Base-by-base conservation (phyloP, 164 flowering plant genomes). In the Piper longum region DNA sequence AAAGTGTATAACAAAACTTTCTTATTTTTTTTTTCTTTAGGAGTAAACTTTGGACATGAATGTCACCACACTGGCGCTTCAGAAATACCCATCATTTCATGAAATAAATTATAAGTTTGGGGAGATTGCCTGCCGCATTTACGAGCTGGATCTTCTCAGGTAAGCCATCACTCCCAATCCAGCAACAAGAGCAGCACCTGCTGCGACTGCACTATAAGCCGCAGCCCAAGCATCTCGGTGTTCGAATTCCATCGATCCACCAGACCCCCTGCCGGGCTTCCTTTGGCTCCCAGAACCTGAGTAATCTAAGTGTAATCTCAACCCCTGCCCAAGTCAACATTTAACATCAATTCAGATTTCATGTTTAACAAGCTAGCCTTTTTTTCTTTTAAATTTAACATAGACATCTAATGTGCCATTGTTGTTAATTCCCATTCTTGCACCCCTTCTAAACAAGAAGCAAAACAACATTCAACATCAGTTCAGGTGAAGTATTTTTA, bases 221-320 rank as follows among this genome's bases (percentile, higher is more conserved):
- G 76, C 57, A 12, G 81, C 82, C 82, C 85, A 81, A 3, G 96
- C 87, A 70, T 87, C 95, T 55, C 56, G 42, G 16, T 76, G 78
- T 63, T 76, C 92, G 76, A 76, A 79, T 8, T 84, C 89, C 65
- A 82, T 3, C 61, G 67, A 59, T 61, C 68, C 76, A 26, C 79
- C 67, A 44, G 48, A 48, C 14, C 52, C 52, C 1, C 70, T 65
- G 6, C 81, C 62, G 19, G 70, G 80, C 57, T 59, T 79, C 64
- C 75, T 66, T 7, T 68, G 67, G 39, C 73, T 68, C 19, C 63
- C 74, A n/a, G 70, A 65, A 42, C 83, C 82, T 12, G 88, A 73
- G 67, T 86, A 87, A 71, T 89, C 98, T 63, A 92, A 67, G 75
- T 89, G 87, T 73, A 92, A 72, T 75, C 78, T 83, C 74, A 92